Evolutionary conservation across 495 filamentous ascomycete species (phyloP), one percentile per base, ranked within the genome.

Genomic region (Trypethelium eluteriae): DNA sequence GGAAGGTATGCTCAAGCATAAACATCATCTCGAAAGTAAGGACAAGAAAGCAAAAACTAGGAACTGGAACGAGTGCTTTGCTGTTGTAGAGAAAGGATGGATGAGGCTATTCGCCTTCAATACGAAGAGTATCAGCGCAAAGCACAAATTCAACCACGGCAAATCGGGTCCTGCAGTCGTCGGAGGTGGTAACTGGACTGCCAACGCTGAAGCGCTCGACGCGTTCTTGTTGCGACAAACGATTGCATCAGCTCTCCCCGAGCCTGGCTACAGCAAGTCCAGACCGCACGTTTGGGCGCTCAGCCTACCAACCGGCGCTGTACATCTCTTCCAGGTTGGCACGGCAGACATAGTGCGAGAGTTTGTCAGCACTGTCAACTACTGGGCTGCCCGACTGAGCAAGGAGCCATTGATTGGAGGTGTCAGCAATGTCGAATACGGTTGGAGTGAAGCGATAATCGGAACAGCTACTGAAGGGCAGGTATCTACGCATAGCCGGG

Each of bases 321-420:
- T 98, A 14, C 95, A 99, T 76, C 83, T 98, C 36, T 99, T 99
- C 82, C 92, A 98, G 74, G 95, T 92, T 67, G 94, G 95, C 53
- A 99, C 94, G 0, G 86, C 90, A 2, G 95, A 98, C 73, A 97
- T 99, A 70, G 88, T 93, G 57, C 87, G 87, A 62, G 94, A 99
- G 71, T 99, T 96, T 67, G 92, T 97, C 62, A 86, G 85, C 41
- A 95, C 91, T 0, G 93, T 91, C 70, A 99, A 99, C 78, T 99
- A 99, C 78, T 99, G 94, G 94, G 91, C 90, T 71, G 92, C 94
- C 2, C 84, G 94, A 53, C 80, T 98, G 9, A 96, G 91, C 72
- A 97, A 96, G 68, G 89, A 96, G 68, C 94, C 94, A 11, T 79
- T 98, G 3, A 83, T 92, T 9, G 94, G 93, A 36, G 93, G 91